phyloP scores from a whole-genome alignment of 192 early-diverging fungal species.

The Coemansia sp. region DNA sequence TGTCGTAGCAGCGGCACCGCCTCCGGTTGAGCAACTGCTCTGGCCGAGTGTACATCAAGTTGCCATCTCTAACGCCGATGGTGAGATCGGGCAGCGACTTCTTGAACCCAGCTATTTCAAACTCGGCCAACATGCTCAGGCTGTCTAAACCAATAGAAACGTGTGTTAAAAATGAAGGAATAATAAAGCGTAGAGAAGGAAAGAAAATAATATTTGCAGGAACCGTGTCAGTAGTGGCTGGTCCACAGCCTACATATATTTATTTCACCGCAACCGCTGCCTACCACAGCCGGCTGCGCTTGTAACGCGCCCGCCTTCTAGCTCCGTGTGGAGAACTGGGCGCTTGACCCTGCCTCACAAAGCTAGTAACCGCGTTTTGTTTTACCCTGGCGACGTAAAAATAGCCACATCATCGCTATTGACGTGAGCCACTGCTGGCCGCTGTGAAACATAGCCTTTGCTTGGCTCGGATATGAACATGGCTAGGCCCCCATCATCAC shows the following conservation, averaged over 20 bases:
- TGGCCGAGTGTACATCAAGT: constrained; percentile 33
- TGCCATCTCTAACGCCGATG: constrained; percentile 39
- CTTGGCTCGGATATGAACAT: not conserved
- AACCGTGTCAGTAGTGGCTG: not conserved
- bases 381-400: not conserved
- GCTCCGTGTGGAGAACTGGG: not conserved
- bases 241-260: not conserved
- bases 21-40: constrained; percentile 37
- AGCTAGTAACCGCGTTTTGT: not conserved
- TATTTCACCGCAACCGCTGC: not conserved
- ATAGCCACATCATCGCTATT: not conserved
- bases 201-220: not conserved
- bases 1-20: constrained; percentile 28
- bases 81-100: constrained; percentile 36
- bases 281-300: not conserved
- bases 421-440: not conserved
- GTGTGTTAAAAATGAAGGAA: no score
- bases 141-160: not conserved
- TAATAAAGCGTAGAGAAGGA: not conserved
- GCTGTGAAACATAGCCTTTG: not conserved
- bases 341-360: not conserved
- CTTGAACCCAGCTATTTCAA: constrained; percentile 14
- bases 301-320: not conserved
- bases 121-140: not conserved
- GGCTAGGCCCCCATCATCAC: not conserved